phyloP scores from a whole-genome alignment of 1,284 basidiomycete species.

The Flammula alnicola region DNA sequence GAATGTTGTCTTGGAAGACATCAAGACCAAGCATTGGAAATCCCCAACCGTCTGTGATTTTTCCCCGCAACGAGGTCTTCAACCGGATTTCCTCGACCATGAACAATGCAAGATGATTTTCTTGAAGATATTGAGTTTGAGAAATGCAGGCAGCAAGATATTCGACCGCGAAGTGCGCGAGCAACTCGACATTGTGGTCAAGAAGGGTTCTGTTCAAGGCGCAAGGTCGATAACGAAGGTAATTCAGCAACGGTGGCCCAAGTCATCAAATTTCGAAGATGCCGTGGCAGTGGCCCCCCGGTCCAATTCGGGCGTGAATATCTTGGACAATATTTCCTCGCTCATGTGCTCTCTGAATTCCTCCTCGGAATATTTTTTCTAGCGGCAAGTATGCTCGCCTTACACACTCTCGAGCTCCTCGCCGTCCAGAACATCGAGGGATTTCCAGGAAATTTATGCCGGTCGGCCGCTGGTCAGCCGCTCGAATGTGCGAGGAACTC shows the following conservation, averaged over 20 bases:
- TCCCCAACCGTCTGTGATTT: background rate
- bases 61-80: background rate
- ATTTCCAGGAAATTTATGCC: background rate
- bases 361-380: too few relatives aligned
- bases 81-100: background rate
- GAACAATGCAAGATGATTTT: background rate
- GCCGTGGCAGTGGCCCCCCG: too few relatives aligned
- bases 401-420: too few relatives aligned
- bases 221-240: background rate
- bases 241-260: background rate
- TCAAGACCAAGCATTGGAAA: background rate
- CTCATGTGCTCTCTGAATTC: too few relatives aligned
- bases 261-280: too few relatives aligned
- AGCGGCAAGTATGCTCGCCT: too few relatives aligned
- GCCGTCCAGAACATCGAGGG: too few relatives aligned
- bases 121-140: constrained; percentile 2
- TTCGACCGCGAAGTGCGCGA: background rate
- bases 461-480: background rate
- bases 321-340: background rate
- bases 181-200: background rate
- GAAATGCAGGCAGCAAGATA: background rate
- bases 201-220: background rate
- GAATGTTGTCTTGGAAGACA: background rate
- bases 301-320: too few relatives aligned
- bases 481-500: background rate